phyloP scores from a whole-genome alignment of 2,329 filamentous ascomycete genomes.

The Botryosphaeria dothidea region DNA sequence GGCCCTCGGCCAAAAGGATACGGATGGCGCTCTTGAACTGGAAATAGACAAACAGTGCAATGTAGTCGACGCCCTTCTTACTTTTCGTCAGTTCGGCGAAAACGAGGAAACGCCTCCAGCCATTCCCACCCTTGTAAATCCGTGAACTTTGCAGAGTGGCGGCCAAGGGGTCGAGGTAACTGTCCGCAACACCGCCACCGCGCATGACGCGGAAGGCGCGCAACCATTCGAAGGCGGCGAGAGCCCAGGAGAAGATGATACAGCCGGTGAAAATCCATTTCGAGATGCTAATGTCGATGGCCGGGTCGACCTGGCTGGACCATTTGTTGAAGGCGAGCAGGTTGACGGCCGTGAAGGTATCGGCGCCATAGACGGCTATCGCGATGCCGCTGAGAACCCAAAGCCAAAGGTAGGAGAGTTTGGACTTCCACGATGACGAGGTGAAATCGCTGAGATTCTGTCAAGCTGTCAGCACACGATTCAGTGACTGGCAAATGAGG shows the following conservation, averaged over 20 bases:
- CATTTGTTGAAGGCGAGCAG: constrained; percentile 85
- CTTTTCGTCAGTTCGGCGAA: constrained; percentile 89
- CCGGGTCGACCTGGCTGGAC: constrained; percentile 79
- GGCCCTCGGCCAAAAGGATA: constrained; percentile 86
- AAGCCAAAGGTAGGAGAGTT: constrained; percentile 81
- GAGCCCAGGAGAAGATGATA: constrained; percentile 86
- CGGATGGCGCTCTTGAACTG: constrained; percentile 79
- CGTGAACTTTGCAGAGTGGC: constrained; percentile 81
- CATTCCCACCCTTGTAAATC: constrained; percentile 66
- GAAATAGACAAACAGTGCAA: constrained; percentile 90
- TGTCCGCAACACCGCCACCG: constrained; percentile 83
- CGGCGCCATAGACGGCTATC: constrained; percentile 81
- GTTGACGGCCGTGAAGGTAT: constrained; percentile 92
- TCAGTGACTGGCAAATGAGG: background rate
- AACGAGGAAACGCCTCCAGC: constrained; percentile 88
- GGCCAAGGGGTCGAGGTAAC: constrained; percentile 85
- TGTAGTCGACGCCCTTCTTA: constrained; percentile 86
- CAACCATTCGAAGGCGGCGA: constrained; percentile 77
- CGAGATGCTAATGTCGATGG: constrained; percentile 73
- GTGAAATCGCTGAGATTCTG: constrained; percentile 72
- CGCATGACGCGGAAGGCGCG: constrained; percentile 79
- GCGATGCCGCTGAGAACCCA: constrained; percentile 79
- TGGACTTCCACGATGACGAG: constrained; percentile 72
- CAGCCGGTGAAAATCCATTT: constrained; percentile 96
- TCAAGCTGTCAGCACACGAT: constrained; percentile 25